Base-by-base conservation (phyloP, 768 basidiomycete species). In the Mycena haematopus region DNA sequence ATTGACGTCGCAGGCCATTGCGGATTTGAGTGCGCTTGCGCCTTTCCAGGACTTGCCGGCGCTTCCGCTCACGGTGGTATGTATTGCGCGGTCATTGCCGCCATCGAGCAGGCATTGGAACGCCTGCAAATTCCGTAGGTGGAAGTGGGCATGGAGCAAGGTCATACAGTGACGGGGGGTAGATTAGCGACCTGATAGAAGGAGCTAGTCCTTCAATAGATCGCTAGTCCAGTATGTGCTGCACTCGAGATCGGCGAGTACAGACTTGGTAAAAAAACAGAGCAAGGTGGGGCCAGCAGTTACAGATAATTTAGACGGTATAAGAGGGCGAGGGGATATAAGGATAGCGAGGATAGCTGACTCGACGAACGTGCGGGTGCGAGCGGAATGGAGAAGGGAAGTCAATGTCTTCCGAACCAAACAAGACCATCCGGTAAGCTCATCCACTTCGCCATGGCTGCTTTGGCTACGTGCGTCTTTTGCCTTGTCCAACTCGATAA, bases 131-230 rank as follows among this genome's bases (percentile, higher is more conserved):
- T 90, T 85, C 71, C 86, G 82, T 71, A 87, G 84, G 73, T 80
- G 74, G 72, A 91, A 90, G 75, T 86, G 83, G 62, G 82, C 87
- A 90, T 92, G 92, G 77, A 93, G 89, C 77, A 85, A 81, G 81
- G 81, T 91, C 90, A 91, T 92, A 73, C 85, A 87, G 77, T 60
- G 75, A 69, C 62, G 68, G 58, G 51, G 62, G 65, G 60, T 54
- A 69, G 76, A 78, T 77, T 61, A 73, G 73, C 76, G 76, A 78
- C 75, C 74, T 38, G 49, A 61, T 67, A 66, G 74, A 76, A 76
- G 75, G 77, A 76, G 62, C 60, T 44, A 47, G 50, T 67, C 74
- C 73, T 69, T 66, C 73, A 65, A 62, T 63, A 65, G 65, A 65
- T 72, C 74, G 71, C 69, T 54, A 56, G 68, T 72, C 71, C 71